Evolutionary conservation across 1,139 yeast species (phyloP), one percentile per base, ranked within the genome.

Genomic region (Casaregolazyma lundiana): DNA sequence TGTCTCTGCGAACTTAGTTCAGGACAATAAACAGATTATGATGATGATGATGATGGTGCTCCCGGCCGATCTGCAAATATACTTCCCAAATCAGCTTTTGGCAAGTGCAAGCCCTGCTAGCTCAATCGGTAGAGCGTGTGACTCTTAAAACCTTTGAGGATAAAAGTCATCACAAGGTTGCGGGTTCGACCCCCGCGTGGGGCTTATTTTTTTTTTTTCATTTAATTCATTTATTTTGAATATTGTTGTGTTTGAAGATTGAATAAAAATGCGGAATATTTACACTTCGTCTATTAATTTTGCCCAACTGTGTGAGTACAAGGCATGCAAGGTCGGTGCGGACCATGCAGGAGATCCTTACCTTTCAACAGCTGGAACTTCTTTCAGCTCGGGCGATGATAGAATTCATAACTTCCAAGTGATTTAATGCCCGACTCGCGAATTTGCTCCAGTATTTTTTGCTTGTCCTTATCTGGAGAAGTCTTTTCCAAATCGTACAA

Each of bases 401-500:
- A 26, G 37, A 47, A 47, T 18, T 47, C 50, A 18, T 47, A 47
- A 18, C 39, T 42, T 3, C 50, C 50, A 7, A 47, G 44, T 6
- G 50, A 47, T 20, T 47, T 45, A 2, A 44, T 26, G 9, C 47
- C 47, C 15, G 32, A 16, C 2, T 41, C 37, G 8, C 34, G 37
- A 18, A 47, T 15, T n/a, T n/a, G 6, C 11, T 47, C 32, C 17
- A 47, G 21, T 21, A 41, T 22, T 15, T 26, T 21, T 2, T 6
- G 19, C 34, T 45, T 40, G 8, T 37, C 30, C 8, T 47, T 40
- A 16, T 45, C 43, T 1, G 61, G 47, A 5, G 51, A 42, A 24
- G 58, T 65, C 13, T 55, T 55, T 38, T 52, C 54, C 22, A 64
- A 49, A 20, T 59, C 63, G 40, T 57, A 58, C n/a, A 64, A 47